Conservation (phyloP, 139 green algal genomes). For the Micractinium sp. region DNA sequence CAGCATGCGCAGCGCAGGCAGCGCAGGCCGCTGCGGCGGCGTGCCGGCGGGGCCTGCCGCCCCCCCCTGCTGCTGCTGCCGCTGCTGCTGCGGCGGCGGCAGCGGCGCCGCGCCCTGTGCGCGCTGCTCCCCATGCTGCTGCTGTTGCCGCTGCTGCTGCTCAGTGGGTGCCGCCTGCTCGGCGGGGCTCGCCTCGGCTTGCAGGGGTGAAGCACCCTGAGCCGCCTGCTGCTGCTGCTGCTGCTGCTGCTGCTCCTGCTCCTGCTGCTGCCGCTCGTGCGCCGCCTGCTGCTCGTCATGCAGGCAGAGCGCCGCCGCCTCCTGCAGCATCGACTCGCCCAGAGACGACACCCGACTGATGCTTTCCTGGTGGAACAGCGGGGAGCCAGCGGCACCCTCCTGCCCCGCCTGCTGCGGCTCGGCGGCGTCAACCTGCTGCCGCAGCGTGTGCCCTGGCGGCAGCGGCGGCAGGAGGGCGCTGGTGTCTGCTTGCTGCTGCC, state of each 20-base stretch:
- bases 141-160: background rate
- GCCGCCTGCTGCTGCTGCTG: background rate
- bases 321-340: conserved; percentile 39
- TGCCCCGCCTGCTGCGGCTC: background rate
- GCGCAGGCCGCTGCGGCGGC: background rate
- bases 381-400: background rate
- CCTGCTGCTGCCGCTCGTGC: conserved; percentile 15
- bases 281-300: background rate
- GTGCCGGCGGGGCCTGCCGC: background rate
- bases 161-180: background rate
- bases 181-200: background rate
- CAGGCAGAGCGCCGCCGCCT: conserved; percentile 20
- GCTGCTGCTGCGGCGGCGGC: background rate
- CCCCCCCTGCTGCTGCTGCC: background rate
- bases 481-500: background rate
- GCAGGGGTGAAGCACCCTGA: background rate
- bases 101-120: background rate
- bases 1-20: background rate
- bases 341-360: conserved; percentile 44
- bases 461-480: background rate
- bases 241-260: background rate
- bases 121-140: background rate
- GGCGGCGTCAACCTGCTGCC: background rate
- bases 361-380: conserved; percentile 24
- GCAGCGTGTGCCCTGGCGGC: background rate